phyloP scores from a whole-genome alignment of 129 eudicot species.

The Lactuca saligna region DNA sequence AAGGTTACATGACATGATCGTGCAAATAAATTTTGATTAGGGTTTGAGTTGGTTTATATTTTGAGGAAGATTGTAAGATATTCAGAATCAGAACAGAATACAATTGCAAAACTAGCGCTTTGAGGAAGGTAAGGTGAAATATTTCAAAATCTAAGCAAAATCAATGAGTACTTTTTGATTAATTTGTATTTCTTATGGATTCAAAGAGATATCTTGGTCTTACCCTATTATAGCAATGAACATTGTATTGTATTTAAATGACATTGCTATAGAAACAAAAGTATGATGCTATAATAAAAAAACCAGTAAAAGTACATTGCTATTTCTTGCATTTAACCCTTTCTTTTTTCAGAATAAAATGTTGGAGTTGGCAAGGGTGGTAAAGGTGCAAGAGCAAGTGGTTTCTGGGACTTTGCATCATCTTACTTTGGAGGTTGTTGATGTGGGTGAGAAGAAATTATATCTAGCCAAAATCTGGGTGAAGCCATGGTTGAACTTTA shows the following conservation, averaged over 20 bases:
- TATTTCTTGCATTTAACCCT: not conserved
- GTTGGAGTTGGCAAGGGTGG: slow-evolving; percentile 67
- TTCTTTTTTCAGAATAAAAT: slow-evolving; percentile 44
- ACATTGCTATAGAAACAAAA: no score
- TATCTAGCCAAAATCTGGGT: slow-evolving; percentile 87
- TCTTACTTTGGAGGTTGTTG: slow-evolving; percentile 69
- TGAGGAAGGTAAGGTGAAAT: not conserved
- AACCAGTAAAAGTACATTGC: not conserved
- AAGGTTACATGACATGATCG: not conserved
- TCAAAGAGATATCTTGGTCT: not conserved
- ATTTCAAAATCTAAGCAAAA: not conserved
- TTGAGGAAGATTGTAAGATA: not conserved
- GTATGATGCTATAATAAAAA: no score
- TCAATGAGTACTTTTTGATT: not conserved
- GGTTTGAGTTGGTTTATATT: not conserved
- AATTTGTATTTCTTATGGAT: not conserved
- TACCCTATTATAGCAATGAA: not conserved
- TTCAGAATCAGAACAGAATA: not conserved
- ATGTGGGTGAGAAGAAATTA: slow-evolving; percentile 60
- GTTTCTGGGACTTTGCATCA: slow-evolving; percentile 88
- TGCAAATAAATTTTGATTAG: not conserved
- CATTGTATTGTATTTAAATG: no score
- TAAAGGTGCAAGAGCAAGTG: slow-evolving; percentile 75
- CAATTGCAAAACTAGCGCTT: not conserved
- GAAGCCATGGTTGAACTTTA: slow-evolving; percentile 81